Evolutionary conservation across 805 yeast species (phyloP), one percentile per base, ranked within the genome.

Genomic region (Candida methanosorbosa): DNA sequence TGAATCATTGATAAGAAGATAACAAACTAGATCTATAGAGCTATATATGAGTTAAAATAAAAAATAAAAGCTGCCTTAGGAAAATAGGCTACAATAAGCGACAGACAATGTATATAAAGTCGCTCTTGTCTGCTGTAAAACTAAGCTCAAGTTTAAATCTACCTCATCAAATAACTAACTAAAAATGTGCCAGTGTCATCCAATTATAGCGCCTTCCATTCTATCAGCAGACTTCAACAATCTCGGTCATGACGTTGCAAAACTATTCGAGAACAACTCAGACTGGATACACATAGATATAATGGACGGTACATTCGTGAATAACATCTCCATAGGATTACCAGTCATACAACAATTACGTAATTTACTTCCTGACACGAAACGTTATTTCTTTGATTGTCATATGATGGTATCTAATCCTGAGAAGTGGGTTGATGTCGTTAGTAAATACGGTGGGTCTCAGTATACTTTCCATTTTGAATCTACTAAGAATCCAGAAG

Each of bases 271-370:
- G 33, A 69, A 81, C 38, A 81, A 82, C 17, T 94, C 96, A 17
- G 95, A 90, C 50, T 92, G 99, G 99, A 77, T 92, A 40, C 99
- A 92, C 59, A 78, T 92, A 35, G 99, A 92, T 61, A 90, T 92
- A 33, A 92, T 92, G 99, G 99, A 92, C 57, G 98, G 98, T 31
- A 88, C 90, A 60, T 92, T 92, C 56, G 99, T 92, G 32, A 98
- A 97, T 45, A 92, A 92, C 64, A 81, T 92, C 44, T 80, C 96
- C 1, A 68, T 92, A 49, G 99, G 99, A 18, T 85, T 94, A 25
- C 95, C 95, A 37, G 75, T 90, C 35, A 87, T 88, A 32, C 62
- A 75, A 37, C 75, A 84, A 23, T 70, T 88, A 52, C 75, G 97
- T 48, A 70, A 76, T 41, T 75, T 75, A 24, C 72, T 87, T 30